These are phyloP conservation scores for Populus hybrid DNA, from an alignment of 441 rosid genomes.

Conservation along the genomic window DNA sequence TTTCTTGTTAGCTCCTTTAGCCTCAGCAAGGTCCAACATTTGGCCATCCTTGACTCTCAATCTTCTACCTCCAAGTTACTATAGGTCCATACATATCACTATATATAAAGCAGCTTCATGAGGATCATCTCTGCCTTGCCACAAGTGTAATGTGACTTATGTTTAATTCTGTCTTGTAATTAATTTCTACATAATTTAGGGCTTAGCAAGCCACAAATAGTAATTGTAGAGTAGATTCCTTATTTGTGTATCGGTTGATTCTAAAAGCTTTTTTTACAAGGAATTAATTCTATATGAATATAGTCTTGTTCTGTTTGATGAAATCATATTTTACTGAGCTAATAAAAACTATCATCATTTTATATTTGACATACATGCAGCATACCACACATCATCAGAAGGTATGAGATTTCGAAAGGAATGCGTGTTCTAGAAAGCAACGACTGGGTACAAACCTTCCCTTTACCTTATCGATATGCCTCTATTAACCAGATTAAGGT, in stretches of 20 bases:
- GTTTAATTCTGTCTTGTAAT: too few relatives aligned
- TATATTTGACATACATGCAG: constrained; percentile 14
- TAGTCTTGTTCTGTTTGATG: not conserved
- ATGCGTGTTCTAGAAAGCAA: constrained; percentile 9
- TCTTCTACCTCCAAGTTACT: not conserved
- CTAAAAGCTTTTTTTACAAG: not conserved
- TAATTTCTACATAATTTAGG: not conserved
- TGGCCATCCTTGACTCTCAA: not conserved
- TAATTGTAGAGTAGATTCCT: not conserved
- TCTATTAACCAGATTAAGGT: not conserved
- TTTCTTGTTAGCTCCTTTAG: not conserved
- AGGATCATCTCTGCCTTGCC: too few relatives aligned
- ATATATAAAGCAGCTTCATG: too few relatives aligned
- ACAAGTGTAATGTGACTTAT: too few relatives aligned
- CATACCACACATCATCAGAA: constrained; percentile 31
- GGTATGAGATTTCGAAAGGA: constrained; percentile 27
- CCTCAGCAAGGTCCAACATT: not conserved
- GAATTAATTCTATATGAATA: not conserved
- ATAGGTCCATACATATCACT: not conserved
- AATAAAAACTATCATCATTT: not conserved
- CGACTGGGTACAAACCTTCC: not conserved
- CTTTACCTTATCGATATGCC: not conserved
- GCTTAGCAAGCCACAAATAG: not conserved
- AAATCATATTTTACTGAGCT: not conserved
- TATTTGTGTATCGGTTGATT: too few relatives aligned